These are phyloP conservation scores for Phytophthora fragariae DNA, from an alignment of 352 stramenopile species.

Conservation along the genomic window DNA sequence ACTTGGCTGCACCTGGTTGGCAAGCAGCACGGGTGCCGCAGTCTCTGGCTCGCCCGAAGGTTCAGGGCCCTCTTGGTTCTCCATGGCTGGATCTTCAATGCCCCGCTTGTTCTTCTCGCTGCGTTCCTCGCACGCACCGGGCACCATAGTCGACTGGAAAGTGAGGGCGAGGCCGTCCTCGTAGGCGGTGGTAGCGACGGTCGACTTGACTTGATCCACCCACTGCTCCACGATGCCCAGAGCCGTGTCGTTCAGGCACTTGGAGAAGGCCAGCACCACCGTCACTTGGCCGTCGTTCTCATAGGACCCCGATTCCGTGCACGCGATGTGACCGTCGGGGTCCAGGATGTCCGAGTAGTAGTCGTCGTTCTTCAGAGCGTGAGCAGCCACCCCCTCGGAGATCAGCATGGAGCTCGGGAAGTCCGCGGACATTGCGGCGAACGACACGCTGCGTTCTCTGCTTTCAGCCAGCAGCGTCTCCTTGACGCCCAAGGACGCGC, in stretches of 20 bases:
- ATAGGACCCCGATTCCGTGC: constrained; percentile 17
- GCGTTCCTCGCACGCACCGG: constrained; percentile 46
- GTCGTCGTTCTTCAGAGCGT: constrained; percentile 9
- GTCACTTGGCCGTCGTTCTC: constrained; percentile 32
- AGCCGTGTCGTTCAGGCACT: constrained; percentile 57
- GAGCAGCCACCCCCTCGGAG: constrained; percentile 17
- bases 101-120: constrained; percentile 37
- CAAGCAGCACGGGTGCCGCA: constrained; percentile 10
- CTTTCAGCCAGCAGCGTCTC: constrained; percentile 27
- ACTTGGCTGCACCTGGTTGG: constrained; percentile 23
- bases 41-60: not conserved
- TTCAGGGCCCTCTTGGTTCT: constrained; percentile 12
- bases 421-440: constrained; percentile 27
- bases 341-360: constrained; percentile 9
- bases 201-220: constrained; percentile 44
- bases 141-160: constrained; percentile 56
- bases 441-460: constrained; percentile 30
- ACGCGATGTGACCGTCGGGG: constrained; percentile 17
- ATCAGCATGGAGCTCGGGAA: constrained; percentile 27
- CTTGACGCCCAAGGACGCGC: constrained; percentile 33
- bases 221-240: constrained; percentile 55
- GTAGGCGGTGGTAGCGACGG: constrained; percentile 8
- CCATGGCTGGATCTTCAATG: constrained; percentile 24
- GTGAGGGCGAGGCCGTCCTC: constrained; percentile 7
- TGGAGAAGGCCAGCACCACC: constrained; percentile 71